Conservation (phyloP, 768 basidiomycete genomes). For the Albatrellus ellisii region DNA sequence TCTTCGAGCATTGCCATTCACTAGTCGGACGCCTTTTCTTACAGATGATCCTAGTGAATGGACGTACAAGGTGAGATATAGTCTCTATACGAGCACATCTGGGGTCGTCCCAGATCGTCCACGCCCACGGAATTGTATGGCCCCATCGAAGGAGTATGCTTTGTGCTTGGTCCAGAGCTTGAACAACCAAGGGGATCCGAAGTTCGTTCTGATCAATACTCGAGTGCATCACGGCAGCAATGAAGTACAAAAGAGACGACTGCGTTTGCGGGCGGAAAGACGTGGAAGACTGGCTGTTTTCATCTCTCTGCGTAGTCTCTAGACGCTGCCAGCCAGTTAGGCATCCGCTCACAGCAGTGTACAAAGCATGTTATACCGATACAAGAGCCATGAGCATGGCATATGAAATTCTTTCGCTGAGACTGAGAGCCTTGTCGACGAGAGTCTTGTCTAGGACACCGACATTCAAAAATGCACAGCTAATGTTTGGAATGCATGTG, state of each 20-base stretch:
- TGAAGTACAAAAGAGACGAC: slow-evolving; percentile 2
- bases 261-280: neutral
- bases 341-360: neutral
- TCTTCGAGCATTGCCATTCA: slow-evolving; percentile 30
- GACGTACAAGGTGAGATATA: slow-evolving; percentile 35
- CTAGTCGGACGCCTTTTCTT: neutral
- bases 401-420: neutral
- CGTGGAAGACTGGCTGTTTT: neutral
- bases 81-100: slow-evolving; percentile 35
- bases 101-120: slow-evolving; percentile 48
- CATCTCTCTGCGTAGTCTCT: neutral
- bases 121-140: slow-evolving; percentile 44
- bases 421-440: neutral
- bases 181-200: neutral
- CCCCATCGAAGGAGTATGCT: slow-evolving; percentile 48
- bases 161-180: slow-evolving; percentile 28
- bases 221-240: slow-evolving; percentile 5
- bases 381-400: neutral
- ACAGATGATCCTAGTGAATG: neutral
- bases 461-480: neutral
- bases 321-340: neutral
- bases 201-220: slow-evolving; percentile 10
- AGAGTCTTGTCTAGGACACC: neutral
- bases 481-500: neutral
- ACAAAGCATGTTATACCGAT: neutral